These are phyloP conservation scores for Asterionellopsis glacialis DNA, from an alignment of 108 stramenopile genomes.

Conservation along the genomic window DNA sequence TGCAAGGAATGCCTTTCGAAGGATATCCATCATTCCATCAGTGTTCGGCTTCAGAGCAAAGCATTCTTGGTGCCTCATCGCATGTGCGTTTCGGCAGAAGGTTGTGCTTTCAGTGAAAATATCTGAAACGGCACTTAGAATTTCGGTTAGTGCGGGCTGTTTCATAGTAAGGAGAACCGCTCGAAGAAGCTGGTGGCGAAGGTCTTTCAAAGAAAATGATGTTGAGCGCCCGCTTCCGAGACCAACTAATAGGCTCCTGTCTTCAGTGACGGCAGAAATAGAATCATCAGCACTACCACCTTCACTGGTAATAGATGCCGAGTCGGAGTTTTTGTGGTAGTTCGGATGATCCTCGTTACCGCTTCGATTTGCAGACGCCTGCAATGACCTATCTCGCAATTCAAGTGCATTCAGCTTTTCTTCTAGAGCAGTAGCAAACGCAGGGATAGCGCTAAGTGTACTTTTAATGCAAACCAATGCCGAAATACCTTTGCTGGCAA, in stretches of 20 bases:
- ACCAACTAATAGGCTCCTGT: conserved; percentile 65
- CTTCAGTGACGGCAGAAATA: conserved; percentile 25
- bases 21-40: conserved; percentile 81
- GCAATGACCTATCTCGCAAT: conserved; percentile 14
- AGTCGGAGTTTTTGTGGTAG: conserved; percentile 6
- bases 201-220: not conserved
- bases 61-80: conserved; percentile 89
- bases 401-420: conserved; percentile 52
- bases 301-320: not conserved
- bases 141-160: conserved; percentile 55
- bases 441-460: conserved; percentile 56
- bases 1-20: conserved; percentile 76
- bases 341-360: not conserved
- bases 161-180: conserved; percentile 73
- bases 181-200: conserved; percentile 59
- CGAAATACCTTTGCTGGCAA: conserved; percentile 81
- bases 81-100: conserved; percentile 69
- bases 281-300: conserved; percentile 7
- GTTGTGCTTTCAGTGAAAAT: conserved; percentile 78
- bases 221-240: conserved; percentile 31
- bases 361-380: conserved; percentile 3
- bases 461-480: conserved; percentile 85
- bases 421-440: conserved; percentile 57
- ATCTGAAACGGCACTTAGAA: conserved; percentile 52
- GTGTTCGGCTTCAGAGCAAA: conserved; percentile 83